Percentiles rank a stretch among this genome's conserved stretches.
Evolutionary conservation across 768 basidiomycete genomes (phyloP).

Genomic region (Pisolithus sp.): DNA sequence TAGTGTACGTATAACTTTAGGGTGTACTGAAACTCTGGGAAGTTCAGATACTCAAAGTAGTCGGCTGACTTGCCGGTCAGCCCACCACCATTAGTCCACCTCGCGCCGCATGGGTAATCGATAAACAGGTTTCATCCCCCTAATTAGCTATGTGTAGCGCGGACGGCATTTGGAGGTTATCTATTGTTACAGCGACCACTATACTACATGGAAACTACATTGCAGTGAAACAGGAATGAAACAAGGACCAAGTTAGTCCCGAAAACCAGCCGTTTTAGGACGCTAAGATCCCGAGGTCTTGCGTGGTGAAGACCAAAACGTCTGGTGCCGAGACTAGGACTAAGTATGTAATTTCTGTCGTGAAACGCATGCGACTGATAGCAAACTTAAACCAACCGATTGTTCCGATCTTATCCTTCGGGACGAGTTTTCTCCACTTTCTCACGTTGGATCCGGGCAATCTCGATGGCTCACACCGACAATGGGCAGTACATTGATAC

Average conservation of each 20-base stretch:
- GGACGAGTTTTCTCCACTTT: slow-evolving; percentile 47
- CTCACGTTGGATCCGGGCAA: slow-evolving; percentile 60
- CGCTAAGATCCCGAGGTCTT: too few relatives aligned
- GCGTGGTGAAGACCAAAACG: too few relatives aligned
- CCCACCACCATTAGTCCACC: too few relatives aligned
- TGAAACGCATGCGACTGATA: background rate
- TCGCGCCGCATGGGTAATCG: background rate
- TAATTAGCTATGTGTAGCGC: background rate
- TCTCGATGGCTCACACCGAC: too few relatives aligned
- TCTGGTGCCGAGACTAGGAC: too few relatives aligned
- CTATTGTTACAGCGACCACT: background rate
- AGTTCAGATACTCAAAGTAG: background rate
- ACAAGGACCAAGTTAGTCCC: too few relatives aligned
- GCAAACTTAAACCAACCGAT: background rate
- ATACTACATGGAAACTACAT: slow-evolving; percentile 1
- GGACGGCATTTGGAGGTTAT: too few relatives aligned
- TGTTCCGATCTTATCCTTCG: slow-evolving; percentile 8
- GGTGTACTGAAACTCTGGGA: background rate
- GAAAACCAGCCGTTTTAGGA: too few relatives aligned
- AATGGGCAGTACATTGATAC: too few relatives aligned
- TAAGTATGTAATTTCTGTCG: background rate
- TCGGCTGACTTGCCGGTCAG: background rate
- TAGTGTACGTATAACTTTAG: background rate
- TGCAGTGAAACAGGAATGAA: background rate
- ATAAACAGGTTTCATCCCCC: background rate